Base-by-base conservation (phyloP, 2,329 filamentous ascomycete species). In the Phaeosphaeriaceae sp. region DNA sequence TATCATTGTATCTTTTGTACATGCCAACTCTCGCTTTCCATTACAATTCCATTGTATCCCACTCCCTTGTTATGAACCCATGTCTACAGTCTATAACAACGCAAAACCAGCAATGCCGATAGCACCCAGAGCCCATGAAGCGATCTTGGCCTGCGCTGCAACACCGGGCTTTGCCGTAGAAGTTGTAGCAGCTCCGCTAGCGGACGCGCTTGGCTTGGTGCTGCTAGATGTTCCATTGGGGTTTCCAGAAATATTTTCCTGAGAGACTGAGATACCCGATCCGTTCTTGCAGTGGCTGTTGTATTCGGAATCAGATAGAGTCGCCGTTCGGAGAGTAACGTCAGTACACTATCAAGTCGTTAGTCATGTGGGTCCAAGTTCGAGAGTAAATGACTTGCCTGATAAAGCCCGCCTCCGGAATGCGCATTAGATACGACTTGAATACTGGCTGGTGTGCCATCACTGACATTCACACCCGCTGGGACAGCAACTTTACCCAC, bases 391-490 rank as follows among this genome's bases (percentile, higher is more conserved):
- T 21, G 9, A 63, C 76, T 50, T 66, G 81, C 79, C 63, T 81
- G 88, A 73, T 90, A 92, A 26, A 92, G 74, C 13, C 87, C 85
- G 32, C 78, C 80, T 16, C 78, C 81, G 3, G 75, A 76, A 17
- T 82, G 77, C 21, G 83, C 85, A 38, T 84, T 77, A 3, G 84
- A 87, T 29, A 90, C 80, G 42, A 92, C 83, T 74, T 91, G 88
- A 46, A 92, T 76, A 26, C 83, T 87, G 12, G 81, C 88, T 39
- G 82, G 78, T 56, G 81, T 79, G 34, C 88, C 88, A 30, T 88
- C 84, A 18, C 68, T 69, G 30, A 86, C 72, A 40, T 77, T 77
- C 18, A 83, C 56, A 5, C 75, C 75, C 15, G 67, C 61, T 5
- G 85, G 84, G 3, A 88, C 71, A 23, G 73, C 67, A 12, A 92